Conservation (phyloP, 169 alveolate species). For the Blepharisma undulans region DNA sequence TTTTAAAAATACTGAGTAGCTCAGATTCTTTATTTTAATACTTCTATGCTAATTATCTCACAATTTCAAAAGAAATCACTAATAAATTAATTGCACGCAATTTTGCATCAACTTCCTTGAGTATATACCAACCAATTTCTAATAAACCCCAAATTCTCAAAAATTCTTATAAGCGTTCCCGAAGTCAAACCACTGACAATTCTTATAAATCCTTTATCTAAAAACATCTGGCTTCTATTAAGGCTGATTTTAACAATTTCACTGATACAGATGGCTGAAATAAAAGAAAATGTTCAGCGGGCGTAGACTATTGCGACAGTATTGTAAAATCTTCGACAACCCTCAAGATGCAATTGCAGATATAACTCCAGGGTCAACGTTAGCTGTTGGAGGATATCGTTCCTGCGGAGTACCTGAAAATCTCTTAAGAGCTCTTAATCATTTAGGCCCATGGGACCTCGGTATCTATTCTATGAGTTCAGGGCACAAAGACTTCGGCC, state of each 20-base stretch:
- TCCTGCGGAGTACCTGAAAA: slow-evolving; percentile 76
- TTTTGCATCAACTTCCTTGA: not conserved
- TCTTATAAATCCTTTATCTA: not conserved
- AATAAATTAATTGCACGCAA: not conserved
- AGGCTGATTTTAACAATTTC: not conserved
- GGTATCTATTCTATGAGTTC: slow-evolving; percentile 57
- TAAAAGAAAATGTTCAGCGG: not conserved
- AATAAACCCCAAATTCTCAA: not conserved
- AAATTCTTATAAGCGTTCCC: not conserved
- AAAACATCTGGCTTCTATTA: not conserved
- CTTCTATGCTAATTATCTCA: not conserved
- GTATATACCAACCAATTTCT: not conserved
- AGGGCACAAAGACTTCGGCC: slow-evolving; percentile 64
- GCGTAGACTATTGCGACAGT: not conserved
- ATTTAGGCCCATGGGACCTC: slow-evolving; percentile 50
- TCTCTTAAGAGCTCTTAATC: slow-evolving; percentile 50
- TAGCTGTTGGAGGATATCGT: slow-evolving; percentile 78
- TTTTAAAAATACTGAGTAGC: not conserved
- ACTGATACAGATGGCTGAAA: not conserved
- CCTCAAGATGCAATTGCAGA: slow-evolving; percentile 39
- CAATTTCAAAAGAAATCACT: not conserved
- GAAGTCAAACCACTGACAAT: not conserved
- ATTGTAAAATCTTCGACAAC: not conserved
- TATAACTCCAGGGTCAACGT: slow-evolving; percentile 51
- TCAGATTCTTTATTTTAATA: not conserved